A percentile compares a stretch with the other conserved stretches of the same genome.
Evolutionary conservation across 2,329 filamentous ascomycete genomes (phyloP).

Genomic region (Periglandula ipomoeae): DNA sequence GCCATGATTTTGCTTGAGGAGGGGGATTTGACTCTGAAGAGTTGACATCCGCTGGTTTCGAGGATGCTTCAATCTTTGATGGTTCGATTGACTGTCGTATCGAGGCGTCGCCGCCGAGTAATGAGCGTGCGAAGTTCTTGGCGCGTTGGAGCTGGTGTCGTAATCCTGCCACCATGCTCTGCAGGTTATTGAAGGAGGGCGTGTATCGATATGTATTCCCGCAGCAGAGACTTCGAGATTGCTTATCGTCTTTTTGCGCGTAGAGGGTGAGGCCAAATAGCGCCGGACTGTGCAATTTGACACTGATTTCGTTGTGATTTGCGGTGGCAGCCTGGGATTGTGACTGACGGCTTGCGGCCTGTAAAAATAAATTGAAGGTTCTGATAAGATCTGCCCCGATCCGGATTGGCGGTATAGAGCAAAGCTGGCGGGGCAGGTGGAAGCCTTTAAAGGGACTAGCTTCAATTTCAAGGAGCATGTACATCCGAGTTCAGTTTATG

Average conservation of each 20-base stretch:
- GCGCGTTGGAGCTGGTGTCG: conserved; percentile 12
- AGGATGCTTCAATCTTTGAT: neutral
- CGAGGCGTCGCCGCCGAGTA: conserved; percentile 7
- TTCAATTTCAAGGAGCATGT: too few species aligned
- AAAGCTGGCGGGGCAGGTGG: too few species aligned
- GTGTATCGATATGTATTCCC: too few species aligned
- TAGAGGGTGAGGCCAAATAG: neutral
- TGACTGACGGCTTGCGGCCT: neutral
- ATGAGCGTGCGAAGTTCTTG: conserved; percentile 11
- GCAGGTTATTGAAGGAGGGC: too few species aligned
- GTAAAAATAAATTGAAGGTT: neutral
- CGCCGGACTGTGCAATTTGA: neutral
- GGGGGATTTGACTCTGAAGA: neutral
- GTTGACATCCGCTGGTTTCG: neutral
- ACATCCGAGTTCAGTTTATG: too few species aligned
- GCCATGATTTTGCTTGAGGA: conserved; percentile 9
- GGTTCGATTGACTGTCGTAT: conserved; percentile 1
- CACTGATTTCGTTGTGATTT: neutral
- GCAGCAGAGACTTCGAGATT: too few species aligned
- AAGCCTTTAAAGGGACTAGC: too few species aligned
- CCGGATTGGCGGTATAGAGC: too few species aligned
- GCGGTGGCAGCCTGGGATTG: neutral
- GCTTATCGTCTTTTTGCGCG: too few species aligned
- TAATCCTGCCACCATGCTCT: conserved; percentile 11
- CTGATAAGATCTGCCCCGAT: neutral